phyloP scores from a whole-genome alignment of 1,139 yeast species.

The Magnusiomyces paraingens region DNA sequence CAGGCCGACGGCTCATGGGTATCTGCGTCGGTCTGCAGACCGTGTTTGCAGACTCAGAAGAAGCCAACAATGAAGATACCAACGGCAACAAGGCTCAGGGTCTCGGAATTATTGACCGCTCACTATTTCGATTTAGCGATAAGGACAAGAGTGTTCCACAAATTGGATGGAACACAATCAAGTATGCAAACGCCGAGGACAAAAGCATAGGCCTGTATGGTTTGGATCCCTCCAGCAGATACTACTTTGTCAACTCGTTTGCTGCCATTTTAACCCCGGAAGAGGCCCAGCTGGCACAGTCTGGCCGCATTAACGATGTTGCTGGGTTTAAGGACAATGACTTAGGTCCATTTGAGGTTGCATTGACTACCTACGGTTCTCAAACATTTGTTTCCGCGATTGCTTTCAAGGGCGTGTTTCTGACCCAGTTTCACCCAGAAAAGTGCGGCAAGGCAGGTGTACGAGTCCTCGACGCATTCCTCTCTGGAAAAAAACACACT shows the following conservation, averaged over 20 bases:
- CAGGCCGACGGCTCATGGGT: conserved; percentile 87
- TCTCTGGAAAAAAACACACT: conserved; percentile 40
- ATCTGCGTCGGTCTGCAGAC: conserved; percentile 95
- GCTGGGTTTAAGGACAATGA: conserved; percentile 28
- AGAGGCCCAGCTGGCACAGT: conserved; percentile 9
- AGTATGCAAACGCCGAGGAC: conserved; percentile 18
- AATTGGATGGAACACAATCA: conserved; percentile 80
- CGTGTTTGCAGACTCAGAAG: conserved; percentile 67
- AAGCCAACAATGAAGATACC: conserved; percentile 46
- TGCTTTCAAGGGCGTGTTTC: conserved; percentile 68
- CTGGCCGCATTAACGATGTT: conserved; percentile 23
- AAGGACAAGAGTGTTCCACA: conserved; percentile 82
- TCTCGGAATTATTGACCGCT: conserved; percentile 44
- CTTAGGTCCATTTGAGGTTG: conserved; percentile 68
- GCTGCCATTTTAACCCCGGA: conserved; percentile 56
- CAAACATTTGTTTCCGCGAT: conserved; percentile 84
- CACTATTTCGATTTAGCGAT: conserved; percentile 55
- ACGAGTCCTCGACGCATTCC: conserved; percentile 62
- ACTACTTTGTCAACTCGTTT: conserved; percentile 91
- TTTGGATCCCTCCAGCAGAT: conserved; percentile 58
- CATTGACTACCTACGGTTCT: conserved; percentile 65
- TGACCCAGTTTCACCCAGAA: conserved; percentile 97
- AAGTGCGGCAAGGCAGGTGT: conserved; percentile 91
- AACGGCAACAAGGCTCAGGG: conserved; percentile 36
- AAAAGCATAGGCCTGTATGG: conserved; percentile 46